Evolutionary conservation across 2,329 filamentous ascomycete species (phyloP).

Genomic region (Remersonia thermophila): DNA sequence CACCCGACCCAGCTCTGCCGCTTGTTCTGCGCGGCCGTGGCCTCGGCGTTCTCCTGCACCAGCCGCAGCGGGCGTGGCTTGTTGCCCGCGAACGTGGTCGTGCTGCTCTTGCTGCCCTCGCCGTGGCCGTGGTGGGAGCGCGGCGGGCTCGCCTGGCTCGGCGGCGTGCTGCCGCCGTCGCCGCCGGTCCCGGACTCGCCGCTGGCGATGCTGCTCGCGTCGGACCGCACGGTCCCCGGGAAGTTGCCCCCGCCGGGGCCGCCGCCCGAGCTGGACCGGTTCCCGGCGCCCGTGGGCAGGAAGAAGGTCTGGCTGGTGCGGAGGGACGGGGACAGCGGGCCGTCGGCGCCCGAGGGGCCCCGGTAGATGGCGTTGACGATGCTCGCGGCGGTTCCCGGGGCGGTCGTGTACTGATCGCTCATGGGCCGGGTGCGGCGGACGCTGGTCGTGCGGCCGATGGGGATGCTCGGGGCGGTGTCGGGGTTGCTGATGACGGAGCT

Average conservation of each 20-base stretch:
- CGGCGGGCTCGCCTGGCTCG: conserved; percentile 42
- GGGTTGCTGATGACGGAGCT: conserved; percentile 44
- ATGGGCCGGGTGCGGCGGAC: conserved; percentile 44
- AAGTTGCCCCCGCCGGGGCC: conserved; percentile 51
- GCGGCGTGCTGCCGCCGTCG: conserved; percentile 31
- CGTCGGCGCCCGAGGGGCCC: conserved; percentile 46
- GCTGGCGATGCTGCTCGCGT: conserved; percentile 47
- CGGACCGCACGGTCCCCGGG: conserved; percentile 52
- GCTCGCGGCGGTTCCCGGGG: conserved; percentile 49
- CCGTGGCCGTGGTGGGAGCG: conserved; percentile 31
- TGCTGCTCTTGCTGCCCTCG: conserved; percentile 48
- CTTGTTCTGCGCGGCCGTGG: conserved; percentile 39
- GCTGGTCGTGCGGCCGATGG: conserved; percentile 48
- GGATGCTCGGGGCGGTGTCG: conserved; percentile 63
- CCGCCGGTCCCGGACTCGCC: conserved; percentile 52
- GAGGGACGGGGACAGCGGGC: conserved; percentile 47
- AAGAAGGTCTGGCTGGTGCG: conserved; percentile 55
- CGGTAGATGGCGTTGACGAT: conserved; percentile 87
- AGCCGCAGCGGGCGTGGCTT: conserved; percentile 78
- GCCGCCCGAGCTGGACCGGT: conserved; percentile 32
- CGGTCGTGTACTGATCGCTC: conserved; percentile 48
- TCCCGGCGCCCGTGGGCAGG: conserved; percentile 35
- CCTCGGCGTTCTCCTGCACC: conserved; percentile 62
- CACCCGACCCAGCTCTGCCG: conserved; percentile 55
- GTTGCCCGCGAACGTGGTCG: conserved; percentile 50